These are phyloP conservation scores for Rhizophagus sp. DNA, from an alignment of 192 early-diverging fungal genomes.

Conservation along the genomic window DNA sequence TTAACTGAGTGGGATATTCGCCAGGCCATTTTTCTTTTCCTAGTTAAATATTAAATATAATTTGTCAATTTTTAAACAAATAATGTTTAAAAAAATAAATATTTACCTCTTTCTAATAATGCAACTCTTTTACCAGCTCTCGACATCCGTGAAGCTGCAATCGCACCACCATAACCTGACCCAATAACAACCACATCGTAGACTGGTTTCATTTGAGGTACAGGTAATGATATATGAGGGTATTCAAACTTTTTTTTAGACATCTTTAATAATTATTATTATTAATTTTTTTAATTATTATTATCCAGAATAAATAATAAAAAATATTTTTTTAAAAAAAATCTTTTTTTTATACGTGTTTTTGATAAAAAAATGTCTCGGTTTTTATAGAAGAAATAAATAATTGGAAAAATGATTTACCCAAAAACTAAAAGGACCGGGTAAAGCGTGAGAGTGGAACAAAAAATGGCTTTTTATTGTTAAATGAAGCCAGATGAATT, in stretches of 20 bases:
- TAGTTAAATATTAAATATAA: neutral
- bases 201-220: slow-evolving; percentile 29
- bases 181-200: slow-evolving; percentile 50
- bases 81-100: neutral
- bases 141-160: slow-evolving; percentile 46
- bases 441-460: too few species aligned
- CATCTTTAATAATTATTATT: neutral
- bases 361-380: too few species aligned
- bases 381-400: too few species aligned
- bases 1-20: slow-evolving; percentile 40
- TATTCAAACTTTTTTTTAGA: neutral
- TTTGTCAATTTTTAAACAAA: neutral
- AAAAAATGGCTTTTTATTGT: too few species aligned
- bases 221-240: slow-evolving; percentile 16
- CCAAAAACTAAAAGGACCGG: too few species aligned
- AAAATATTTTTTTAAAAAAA: too few species aligned
- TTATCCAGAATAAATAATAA: neutral
- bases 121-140: slow-evolving; percentile 45
- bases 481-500: too few species aligned
- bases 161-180: slow-evolving; percentile 48
- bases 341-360: too few species aligned
- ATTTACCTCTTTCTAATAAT: slow-evolving; percentile 38
- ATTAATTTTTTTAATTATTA: neutral
- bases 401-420: too few species aligned
- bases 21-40: slow-evolving; percentile 52